These are phyloP conservation scores for Termitomyces bulborhizus DNA, from an alignment of 768 basidiomycete genomes.

Conservation along the genomic window DNA sequence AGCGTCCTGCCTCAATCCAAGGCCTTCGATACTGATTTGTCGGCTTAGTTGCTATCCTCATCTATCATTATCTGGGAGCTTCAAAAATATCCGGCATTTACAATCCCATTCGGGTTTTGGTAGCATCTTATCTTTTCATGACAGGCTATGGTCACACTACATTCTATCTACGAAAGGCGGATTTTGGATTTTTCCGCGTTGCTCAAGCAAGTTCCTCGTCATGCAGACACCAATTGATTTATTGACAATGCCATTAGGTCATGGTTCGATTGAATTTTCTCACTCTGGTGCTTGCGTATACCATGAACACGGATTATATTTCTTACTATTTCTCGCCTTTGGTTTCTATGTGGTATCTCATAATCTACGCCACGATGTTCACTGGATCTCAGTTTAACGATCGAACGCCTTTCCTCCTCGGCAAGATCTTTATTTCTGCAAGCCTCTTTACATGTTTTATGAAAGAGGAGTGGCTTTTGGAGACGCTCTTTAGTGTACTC, in stretches of 20 bases:
- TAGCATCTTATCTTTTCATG: conserved; percentile 90
- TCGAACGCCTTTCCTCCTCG: conserved; percentile 54
- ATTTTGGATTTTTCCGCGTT: conserved; percentile 75
- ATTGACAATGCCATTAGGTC: conserved; percentile 34
- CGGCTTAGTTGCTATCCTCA: conserved; percentile 70
- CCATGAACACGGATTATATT: conserved; percentile 89
- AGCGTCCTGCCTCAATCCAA: conserved; percentile 17
- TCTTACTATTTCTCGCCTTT: conserved; percentile 89
- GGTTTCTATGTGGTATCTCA: conserved; percentile 85
- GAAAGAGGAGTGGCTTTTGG: conserved; percentile 54
- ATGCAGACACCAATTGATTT: background rate
- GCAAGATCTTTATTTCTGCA: conserved; percentile 67
- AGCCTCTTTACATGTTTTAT: conserved; percentile 60
- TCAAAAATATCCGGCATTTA: conserved; percentile 91
- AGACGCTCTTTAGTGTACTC: conserved; percentile 57
- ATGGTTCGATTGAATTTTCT: conserved; percentile 80
- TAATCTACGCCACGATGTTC: conserved; percentile 78
- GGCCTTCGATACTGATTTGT: conserved; percentile 5
- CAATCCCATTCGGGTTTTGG: conserved; percentile 83
- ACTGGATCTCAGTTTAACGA: conserved; percentile 72
- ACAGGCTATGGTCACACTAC: conserved; percentile 88
- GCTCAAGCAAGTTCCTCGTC: conserved; percentile 46
- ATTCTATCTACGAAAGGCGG: conserved; percentile 86
- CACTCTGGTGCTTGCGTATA: conserved; percentile 76
- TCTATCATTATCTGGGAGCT: conserved; percentile 89